Evolutionary conservation across 768 basidiomycete genomes (phyloP).

Genomic region (Cyclocybe cylindracea): DNA sequence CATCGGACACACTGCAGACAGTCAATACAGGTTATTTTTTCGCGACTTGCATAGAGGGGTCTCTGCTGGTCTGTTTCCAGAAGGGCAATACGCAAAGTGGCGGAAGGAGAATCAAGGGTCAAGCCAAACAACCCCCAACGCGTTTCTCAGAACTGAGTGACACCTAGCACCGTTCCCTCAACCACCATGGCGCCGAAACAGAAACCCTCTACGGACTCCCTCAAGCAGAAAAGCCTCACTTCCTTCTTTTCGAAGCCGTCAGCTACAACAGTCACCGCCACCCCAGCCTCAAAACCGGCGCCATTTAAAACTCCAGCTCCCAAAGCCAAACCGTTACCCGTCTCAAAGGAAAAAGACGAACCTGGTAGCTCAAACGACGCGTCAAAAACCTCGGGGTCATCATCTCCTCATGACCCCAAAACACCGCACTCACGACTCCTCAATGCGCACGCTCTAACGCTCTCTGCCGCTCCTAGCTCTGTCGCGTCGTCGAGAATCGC

Average conservation of each 20-base stretch:
- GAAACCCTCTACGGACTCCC: conserved; percentile 39
- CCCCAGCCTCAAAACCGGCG: conserved; percentile 17
- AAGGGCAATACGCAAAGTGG: no score
- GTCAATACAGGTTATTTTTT: no score
- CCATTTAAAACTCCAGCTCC: conserved; percentile 19
- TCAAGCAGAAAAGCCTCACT: conserved; percentile 76
- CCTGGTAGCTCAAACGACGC: conserved; percentile 24
- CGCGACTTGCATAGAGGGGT: no score
- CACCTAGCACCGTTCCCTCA: not conserved
- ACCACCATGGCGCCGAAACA: conserved; percentile 41
- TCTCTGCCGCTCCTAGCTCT: conserved; percentile 36
- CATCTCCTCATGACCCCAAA: conserved; percentile 35
- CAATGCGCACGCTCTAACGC: conserved; percentile 29
- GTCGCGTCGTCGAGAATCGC: conserved; percentile 48
- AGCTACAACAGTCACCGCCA: conserved; percentile 22
- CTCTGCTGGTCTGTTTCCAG: no score
- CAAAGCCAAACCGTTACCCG: conserved; percentile 12
- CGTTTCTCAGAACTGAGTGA: conserved; percentile 16
- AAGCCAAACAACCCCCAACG: conserved; percentile 36
- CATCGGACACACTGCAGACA: no score
- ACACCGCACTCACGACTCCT: conserved; percentile 39
- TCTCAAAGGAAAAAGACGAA: conserved; percentile 9
- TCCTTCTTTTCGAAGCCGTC: conserved; percentile 58
- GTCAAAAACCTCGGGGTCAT: conserved; percentile 28
- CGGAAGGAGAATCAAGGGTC: not conserved